Evolutionary conservation across 805 yeast species (phyloP).

Genomic region (Torulaspora quercuum): DNA sequence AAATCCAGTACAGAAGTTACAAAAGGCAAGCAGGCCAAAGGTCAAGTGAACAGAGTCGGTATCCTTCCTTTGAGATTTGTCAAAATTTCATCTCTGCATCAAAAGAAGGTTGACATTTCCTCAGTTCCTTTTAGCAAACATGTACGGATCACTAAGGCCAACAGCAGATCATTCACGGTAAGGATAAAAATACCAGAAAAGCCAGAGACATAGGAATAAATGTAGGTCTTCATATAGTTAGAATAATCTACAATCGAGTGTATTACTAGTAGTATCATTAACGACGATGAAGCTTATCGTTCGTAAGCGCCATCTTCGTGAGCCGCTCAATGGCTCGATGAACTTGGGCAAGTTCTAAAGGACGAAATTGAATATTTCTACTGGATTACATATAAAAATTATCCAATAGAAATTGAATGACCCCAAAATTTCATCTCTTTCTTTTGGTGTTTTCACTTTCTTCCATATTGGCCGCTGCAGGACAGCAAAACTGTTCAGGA

Average conservation of each 20-base stretch:
- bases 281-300: too few relatives aligned
- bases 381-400: too few relatives aligned
- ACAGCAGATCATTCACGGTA: slow-evolving; percentile 30
- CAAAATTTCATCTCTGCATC: slow-evolving; percentile 36
- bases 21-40: slow-evolving; percentile 18
- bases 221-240: too few relatives aligned
- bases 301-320: neutral
- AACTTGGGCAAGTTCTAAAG: neutral
- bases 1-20: slow-evolving; percentile 4
- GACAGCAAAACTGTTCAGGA: slow-evolving; percentile 2
- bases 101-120: slow-evolving; percentile 41
- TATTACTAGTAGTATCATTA: slow-evolving; percentile 9
- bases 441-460: neutral
- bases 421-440: too few relatives aligned
- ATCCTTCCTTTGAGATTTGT: slow-evolving; percentile 42
- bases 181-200: slow-evolving; percentile 23
- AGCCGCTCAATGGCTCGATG: slow-evolving; percentile 1
- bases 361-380: neutral
- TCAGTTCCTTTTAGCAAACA: slow-evolving; percentile 41
- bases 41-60: slow-evolving; percentile 28
- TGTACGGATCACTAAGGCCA: slow-evolving; percentile 31
- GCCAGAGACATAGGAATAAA: too few relatives aligned
- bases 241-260: slow-evolving; percentile 3
- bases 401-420: too few relatives aligned
- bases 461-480: slow-evolving; percentile 1